phyloP scores from a whole-genome alignment of 768 basidiomycete species.

The Pisolithus tinctorius region DNA sequence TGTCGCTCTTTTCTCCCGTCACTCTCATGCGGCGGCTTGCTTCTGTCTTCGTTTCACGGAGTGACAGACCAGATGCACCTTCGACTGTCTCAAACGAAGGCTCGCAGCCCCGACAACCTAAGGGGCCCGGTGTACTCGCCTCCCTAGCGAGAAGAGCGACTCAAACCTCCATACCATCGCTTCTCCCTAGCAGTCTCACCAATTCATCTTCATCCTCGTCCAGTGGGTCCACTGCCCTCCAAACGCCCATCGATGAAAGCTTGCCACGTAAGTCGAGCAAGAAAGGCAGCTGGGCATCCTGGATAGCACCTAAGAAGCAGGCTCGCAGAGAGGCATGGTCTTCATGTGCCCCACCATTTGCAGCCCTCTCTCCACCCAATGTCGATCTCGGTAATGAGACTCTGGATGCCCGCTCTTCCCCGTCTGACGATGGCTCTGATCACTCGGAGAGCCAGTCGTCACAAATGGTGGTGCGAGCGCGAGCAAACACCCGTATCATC shows the following conservation, averaged over 20 bases:
- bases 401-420: conserved; percentile 30
- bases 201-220: conserved; percentile 59
- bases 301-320: conserved; percentile 40
- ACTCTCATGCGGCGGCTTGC: conserved; percentile 57
- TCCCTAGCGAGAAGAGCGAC: conserved; percentile 25
- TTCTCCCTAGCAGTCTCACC: conserved; percentile 28
- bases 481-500: conserved; percentile 34
- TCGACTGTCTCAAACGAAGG: conserved; percentile 12
- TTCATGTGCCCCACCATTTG: conserved; percentile 13
- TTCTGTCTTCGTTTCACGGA: conserved; percentile 45
- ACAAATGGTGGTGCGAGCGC: conserved; percentile 25
- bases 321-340: conserved; percentile 24
- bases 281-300: conserved; percentile 51
- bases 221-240: conserved; percentile 45
- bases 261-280: conserved; percentile 27
- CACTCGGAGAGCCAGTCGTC: conserved; percentile 17
- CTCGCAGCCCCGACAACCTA: conserved; percentile 7
- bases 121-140: conserved; percentile 13
- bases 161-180: conserved; percentile 14
- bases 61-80: conserved; percentile 24
- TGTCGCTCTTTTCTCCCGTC: conserved; percentile 14
- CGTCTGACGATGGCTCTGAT: conserved; percentile 31
- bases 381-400: conserved; percentile 17
- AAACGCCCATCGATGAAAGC: conserved; percentile 56
- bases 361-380: conserved; percentile 16